These are phyloP conservation scores for Gigaspora rosea DNA, from an alignment of 192 early-diverging fungal genomes.

Conservation along the genomic window DNA sequence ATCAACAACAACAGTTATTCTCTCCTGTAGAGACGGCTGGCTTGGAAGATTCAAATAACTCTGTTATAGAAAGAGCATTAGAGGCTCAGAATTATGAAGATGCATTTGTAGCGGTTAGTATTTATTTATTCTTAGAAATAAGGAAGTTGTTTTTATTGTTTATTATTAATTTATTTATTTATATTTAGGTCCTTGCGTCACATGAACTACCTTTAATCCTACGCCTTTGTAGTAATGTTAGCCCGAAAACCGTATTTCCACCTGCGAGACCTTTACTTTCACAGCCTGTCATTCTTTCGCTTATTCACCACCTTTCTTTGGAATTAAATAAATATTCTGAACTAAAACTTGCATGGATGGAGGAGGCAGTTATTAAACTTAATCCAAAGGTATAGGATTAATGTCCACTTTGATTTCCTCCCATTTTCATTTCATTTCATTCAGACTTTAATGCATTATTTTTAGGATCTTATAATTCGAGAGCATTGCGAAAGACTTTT, in stretches of 20 bases:
- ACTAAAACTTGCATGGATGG: constrained; percentile 28
- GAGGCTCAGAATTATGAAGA: constrained; percentile 24
- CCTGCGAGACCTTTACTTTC: constrained; percentile 35
- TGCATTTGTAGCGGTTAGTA: constrained; percentile 38
- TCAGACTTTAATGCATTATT: neutral
- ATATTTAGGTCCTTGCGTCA: constrained; percentile 40
- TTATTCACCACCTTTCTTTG: constrained; percentile 46
- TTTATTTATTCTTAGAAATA: neutral
- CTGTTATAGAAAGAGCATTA: constrained; percentile 7
- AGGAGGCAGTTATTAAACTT: constrained; percentile 32
- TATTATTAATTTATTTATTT: neutral
- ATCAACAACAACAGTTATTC: neutral
- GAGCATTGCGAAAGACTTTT: constrained; percentile 41
- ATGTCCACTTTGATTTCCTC: constrained; percentile 15
- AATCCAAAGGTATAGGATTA: constrained; percentile 39
- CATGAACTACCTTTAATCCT: constrained; percentile 39
- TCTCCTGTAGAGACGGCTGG: constrained; percentile 39
- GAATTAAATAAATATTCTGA: constrained; percentile 27
- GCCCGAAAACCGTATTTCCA: constrained; percentile 40
- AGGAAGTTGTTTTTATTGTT: neutral
- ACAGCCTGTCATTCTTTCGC: constrained; percentile 48
- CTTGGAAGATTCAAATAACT: constrained; percentile 33
- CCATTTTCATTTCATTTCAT: neutral
- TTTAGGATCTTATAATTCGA: constrained; percentile 38
- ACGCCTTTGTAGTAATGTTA: constrained; percentile 43